Percentiles rank a stretch among this genome's conserved stretches.
These are phyloP conservation scores for Gymnopilus dilepis DNA, from an alignment of 768 basidiomycete species.

Conservation along the genomic window DNA sequence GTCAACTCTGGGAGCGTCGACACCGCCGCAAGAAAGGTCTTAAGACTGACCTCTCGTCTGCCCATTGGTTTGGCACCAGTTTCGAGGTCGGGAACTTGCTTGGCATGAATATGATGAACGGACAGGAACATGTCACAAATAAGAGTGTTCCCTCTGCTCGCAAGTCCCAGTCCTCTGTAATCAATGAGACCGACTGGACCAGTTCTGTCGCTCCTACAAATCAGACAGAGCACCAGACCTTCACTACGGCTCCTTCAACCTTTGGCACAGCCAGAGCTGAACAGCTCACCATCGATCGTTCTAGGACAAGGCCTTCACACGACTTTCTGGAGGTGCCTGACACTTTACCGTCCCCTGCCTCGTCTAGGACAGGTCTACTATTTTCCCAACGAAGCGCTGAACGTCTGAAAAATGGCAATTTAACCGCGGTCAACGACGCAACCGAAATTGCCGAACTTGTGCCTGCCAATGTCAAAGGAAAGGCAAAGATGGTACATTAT, in stretches of 20 bases:
- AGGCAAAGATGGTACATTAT: conserved; percentile 47
- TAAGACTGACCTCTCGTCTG: conserved; percentile 28
- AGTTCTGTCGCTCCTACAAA: conserved; percentile 6
- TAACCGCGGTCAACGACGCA: not conserved
- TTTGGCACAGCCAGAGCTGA: conserved; percentile 2
- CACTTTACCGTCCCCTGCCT: conserved; percentile 13
- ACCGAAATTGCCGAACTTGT: not conserved
- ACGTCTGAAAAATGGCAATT: not conserved
- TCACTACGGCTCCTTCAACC: conserved; percentile 31
- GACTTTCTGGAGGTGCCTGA: not conserved
- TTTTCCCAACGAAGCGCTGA: not conserved
- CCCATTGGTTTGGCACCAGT: conserved; percentile 69
- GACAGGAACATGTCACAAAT: conserved; percentile 28
- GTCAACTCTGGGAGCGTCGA: conserved; percentile 44
- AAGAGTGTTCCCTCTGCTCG: conserved; percentile 5
- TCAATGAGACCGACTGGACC: not conserved
- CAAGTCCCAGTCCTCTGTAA: not conserved
- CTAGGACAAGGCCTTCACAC: not conserved
- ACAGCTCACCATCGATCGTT: not conserved
- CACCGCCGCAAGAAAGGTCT: conserved; percentile 35
- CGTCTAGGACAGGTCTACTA: conserved; percentile 25
- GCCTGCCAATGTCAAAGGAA: conserved; percentile 25
- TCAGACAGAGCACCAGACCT: conserved; percentile 26
- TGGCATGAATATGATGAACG: conserved; percentile 65
- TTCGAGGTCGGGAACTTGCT: conserved; percentile 82